Evolutionary conservation across 116 monocot species (phyloP), one percentile per base, ranked within the genome.

Genomic region (Posidonia oceanica): DNA sequence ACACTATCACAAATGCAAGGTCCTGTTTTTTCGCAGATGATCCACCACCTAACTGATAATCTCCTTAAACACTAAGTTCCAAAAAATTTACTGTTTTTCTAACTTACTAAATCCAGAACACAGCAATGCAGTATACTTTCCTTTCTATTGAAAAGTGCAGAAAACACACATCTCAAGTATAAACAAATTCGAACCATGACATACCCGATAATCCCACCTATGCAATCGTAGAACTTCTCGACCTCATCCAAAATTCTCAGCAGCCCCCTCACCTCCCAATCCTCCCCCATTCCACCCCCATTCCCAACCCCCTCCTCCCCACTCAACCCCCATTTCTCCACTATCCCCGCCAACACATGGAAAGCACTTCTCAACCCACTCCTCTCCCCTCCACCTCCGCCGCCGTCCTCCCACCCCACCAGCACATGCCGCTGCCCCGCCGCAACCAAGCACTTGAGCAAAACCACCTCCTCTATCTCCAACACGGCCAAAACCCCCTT

Each of bases 131-230:
- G 48, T 10, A 48, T 10, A 12, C 48, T 48, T 48, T 48, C 48
- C 48, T 10, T 48, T 12, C 12, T 48, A 12, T 10, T 10, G 12
- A 42, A 8, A 12, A 48, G 48, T 48, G 12, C 7, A 12, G 48
- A 48, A 48, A 12, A 48, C 48, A 10, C 48, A 48, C 48, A 48
- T 48, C 48, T 48, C 7, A 48, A 48, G 48, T 48, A 0, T 48
- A 48, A 48, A 10, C 1, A 48, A 48, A 29, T 29, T 48, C 48
- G 11, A 48, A 10, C 8, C 48, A 7, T 17, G 23, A 75, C 85
- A 82, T 54, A 97, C 97, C 93, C 97, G 39, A 97, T 82, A 61
- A 97, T 90, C 38, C 97, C 97, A 20, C 97, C 97, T 73, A 90
- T 77, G 80, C 87, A 97, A 67, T 89, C 77, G 57, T 97, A 97